Base-by-base conservation (phyloP, 305 asterid genomes). In the Petunia hybrid region DNA sequence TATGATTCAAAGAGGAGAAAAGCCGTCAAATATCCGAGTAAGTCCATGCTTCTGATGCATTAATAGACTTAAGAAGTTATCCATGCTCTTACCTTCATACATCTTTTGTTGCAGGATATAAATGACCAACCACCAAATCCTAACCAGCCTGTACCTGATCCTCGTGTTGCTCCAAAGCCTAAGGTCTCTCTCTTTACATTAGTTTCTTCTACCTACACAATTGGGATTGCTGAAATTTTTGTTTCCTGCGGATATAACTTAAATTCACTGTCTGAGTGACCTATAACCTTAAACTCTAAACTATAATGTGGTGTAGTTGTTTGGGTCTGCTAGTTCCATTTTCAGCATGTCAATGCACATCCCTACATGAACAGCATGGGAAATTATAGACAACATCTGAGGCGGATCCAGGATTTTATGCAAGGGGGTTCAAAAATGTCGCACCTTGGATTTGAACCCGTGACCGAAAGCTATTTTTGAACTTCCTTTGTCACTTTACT, bases 1-100 rank as follows among this genome's bases (percentile, higher is more conserved):
- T 74, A 93, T 93, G 99, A 87, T 95, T 85, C 94, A 91, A 81
- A 89, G 96, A 87, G 99, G 99, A 86, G 99, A 95, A 85, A 93
- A 80, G 74, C 99, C 98, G 22, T 80, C 95, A 77, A 93, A 93
- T 82, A 89, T 95, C 74, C 89, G 97, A 90, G 98, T 94, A 80
- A 77, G 89, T 89, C 77, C 77, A 67, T 82, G 65, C 46, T 55
- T 36, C 7, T n/a, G 39, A 80, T 22, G 40, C 68, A 31, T n/a
- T 42, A 62, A 62, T 62, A 62, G 68, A 9, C 41, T 3, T 22
- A 22, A 22, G 42, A 35, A 57, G 39, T 4, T 14, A 31, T 35
- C 35, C 65, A 46, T 57, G 53, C 76, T 39, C 74, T 62, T 46
- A 76, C 46, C 12, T 35, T 71, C 69, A 48, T 71, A 65, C 51